Evolutionary conservation across 352 stramenopile species (phyloP), one percentile per base, ranked within the genome.

Genomic region (Pilasporangium apinafurcum): DNA sequence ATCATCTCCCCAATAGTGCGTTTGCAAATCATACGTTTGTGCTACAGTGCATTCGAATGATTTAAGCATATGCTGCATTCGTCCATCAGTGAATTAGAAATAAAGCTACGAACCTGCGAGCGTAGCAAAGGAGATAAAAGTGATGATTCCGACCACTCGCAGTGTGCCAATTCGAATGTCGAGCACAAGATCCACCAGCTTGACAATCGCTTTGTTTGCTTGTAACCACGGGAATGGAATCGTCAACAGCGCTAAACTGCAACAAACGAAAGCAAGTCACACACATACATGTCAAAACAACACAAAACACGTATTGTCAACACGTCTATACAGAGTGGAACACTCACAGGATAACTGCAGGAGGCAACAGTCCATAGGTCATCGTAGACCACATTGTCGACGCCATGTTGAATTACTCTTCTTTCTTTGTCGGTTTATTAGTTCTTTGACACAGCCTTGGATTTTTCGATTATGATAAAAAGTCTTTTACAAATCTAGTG

Each of bases 11-110:
- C 57, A 51, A 50, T 90, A 90, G 21, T 75, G 72, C 59, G 87
- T 86, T 49, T 90, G 78, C n/a, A 87, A 57, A 50, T 87, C 74
- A 29, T 77, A 85, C 13, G 78, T 86, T 61, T 90, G 67, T 12
- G 72, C 77, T 79, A 47, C 10, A 27, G 9, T 17, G 17, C 18
- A 39, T 12, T 44, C 1, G n/a, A n/a, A 22, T n/a, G n/a, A n/a
- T n/a, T n/a, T n/a, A n/a, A n/a, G n/a, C n/a, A n/a, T n/a, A n/a
- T n/a, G n/a, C n/a, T n/a, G n/a, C n/a, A n/a, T n/a, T n/a, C n/a
- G n/a, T n/a, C n/a, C n/a, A n/a, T n/a, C n/a, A n/a, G n/a, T n/a
- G n/a, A n/a, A n/a, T n/a, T n/a, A n/a, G n/a, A n/a, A n/a, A n/a
- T n/a, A n/a, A n/a, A n/a, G n/a, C n/a, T n/a, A 51, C 32, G 36